Evolutionary conservation across 1,284 basidiomycete genomes (phyloP), one percentile per base, ranked within the genome.

Genomic region (Cutaneotrichosporon mucoides): DNA sequence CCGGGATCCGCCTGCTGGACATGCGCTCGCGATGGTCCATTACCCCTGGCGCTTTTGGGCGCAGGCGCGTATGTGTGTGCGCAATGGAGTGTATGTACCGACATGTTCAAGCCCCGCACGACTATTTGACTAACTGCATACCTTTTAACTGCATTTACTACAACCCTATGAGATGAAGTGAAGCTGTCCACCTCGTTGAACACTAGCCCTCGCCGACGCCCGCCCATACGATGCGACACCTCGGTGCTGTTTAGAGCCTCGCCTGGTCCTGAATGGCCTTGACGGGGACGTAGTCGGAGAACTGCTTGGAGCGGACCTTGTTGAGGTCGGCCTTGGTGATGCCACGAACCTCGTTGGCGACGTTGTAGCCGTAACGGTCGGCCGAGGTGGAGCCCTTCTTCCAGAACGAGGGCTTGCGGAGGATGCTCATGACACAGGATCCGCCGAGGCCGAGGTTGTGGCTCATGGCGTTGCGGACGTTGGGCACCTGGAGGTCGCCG

Each of bases 401-500:
- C 52, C 36, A 61, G 49, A 59, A 59, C 11, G 34, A 37, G 33
- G 62, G 57, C 51, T 54, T 56, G 59, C 59, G 62, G 50, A 64
- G 62, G 44, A 64, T 57, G 15, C 53, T 52, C 43, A 64, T 53
- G 45, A 64, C 56, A 51, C 59, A 61, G 12, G 53, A 53, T 50
- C 62, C 62, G 44, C 62, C 62, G 40, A 64, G 62, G 10, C 62
- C 62, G 52, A 64, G 53, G 62, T 64, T 64, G 59, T 64, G 62
- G 6, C 54, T 45, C 9, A 64, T 46, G 16, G 62, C 62, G 52
- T 64, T 61, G 37, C 40, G 41, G 24, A 64, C 62, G 48, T 64
- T 64, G 35, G 52, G 50, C 5, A 59, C 62, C 49, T 64, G 62
- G 12, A 64, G 59, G 16, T 50, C 42, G n/a, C 62, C 62, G 6